Conservation (phyloP, 495 filamentous ascomycete genomes). For the Neurospora sp. region DNA sequence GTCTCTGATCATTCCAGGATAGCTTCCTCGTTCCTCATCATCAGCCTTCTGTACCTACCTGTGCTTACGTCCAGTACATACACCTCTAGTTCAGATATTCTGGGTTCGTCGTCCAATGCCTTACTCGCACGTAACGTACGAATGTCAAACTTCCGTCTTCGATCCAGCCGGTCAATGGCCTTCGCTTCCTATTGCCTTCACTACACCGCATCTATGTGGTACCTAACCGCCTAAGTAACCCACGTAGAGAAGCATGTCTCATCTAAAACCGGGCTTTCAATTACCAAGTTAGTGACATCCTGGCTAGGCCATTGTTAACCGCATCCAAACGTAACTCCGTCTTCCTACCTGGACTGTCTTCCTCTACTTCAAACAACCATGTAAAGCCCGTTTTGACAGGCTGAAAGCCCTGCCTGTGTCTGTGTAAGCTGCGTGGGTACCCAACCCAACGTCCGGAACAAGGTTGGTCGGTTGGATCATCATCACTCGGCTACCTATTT, state of each 20-base stretch:
- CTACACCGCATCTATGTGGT: not conserved
- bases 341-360: not conserved
- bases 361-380: not conserved
- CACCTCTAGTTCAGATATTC: not conserved
- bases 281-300: not conserved
- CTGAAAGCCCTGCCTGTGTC: no score
- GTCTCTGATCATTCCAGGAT: not conserved
- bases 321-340: not conserved
- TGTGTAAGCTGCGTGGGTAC: no score
- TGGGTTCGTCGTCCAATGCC: not conserved
- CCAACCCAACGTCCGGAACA: no score
- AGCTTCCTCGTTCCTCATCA: not conserved
- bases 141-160: not conserved
- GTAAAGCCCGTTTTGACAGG: no score
- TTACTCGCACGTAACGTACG: not conserved
- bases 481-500: no score
- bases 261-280: not conserved
- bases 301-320: not conserved
- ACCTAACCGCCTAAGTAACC: not conserved
- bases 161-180: not conserved
- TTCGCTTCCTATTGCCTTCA: not conserved
- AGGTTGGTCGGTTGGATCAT: no score
- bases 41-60: not conserved
- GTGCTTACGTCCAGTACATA: not conserved
- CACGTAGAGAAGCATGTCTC: not conserved